Base-by-base conservation (phyloP, 768 basidiomycete species). In the Fibroporia radiculosa region DNA sequence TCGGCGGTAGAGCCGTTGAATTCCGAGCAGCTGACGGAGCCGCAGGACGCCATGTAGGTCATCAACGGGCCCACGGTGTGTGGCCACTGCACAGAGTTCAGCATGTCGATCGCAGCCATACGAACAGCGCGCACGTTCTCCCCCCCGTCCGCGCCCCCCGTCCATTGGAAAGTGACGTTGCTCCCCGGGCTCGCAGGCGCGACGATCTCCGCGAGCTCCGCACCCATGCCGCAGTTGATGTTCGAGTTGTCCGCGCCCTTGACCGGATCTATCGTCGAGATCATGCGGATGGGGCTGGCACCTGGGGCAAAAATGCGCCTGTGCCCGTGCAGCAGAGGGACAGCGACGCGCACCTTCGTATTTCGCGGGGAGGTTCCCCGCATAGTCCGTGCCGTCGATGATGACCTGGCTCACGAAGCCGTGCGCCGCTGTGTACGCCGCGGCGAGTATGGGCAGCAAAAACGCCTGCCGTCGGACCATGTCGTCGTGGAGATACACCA, bases 11-110 rank as follows among this genome's bases (percentile, higher is more conserved):
- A 66, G 5, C 75, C 54, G 53, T 84, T 67, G 62, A 80, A 84
- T 54, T 78, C 62, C 55, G 72, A 71, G 62, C 84, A 86, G 2
- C 75, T 61, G 0, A 67, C 66, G 27, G 63, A 60, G 0, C 74
- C 77, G 54, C 85, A 88, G 23, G 70, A 67, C 2, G 83, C 70
- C 73, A 88, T 71, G 58, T 88, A 88, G 29, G 81, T 84, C 65
- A 85, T 65, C 66, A 84, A 66, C 7, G 84, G 84, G 3, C 84
- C 84, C 13, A 66, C 77, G 42, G 79, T 25, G 51, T 83, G 73
- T 4, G 70, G 70, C 74, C 70, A 73, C 63, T 69, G 42, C 28
- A 22, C n/a, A n/a, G 31, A n/a, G n/a, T n/a, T n/a, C n/a, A n/a
- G n/a, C n/a, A n/a, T n/a, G n/a, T n/a, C n/a, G n/a, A n/a, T n/a